Percentiles rank a stretch among this genome's conserved stretches.
phyloP scores from a whole-genome alignment of 2,329 filamentous ascomycete genomes.

The Sarocladium kiliense region DNA sequence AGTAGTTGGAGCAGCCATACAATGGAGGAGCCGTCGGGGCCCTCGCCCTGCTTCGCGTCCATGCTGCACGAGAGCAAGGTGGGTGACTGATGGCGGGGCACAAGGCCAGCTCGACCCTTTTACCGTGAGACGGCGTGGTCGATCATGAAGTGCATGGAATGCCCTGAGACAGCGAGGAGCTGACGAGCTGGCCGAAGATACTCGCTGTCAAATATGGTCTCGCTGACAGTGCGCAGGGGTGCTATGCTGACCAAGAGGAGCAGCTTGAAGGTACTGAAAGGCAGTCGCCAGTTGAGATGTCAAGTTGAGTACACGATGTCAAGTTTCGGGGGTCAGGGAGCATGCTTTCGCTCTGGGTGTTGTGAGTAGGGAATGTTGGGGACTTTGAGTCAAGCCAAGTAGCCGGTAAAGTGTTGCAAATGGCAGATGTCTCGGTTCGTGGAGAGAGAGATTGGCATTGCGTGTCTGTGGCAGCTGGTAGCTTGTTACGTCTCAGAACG shows the following conservation, averaged over 20 bases:
- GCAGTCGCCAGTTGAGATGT: background rate
- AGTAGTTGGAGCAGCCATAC: slow-evolving; percentile 37
- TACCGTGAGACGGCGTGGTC: background rate
- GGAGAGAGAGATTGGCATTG: slow-evolving; percentile 6
- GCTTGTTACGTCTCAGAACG: slow-evolving; percentile 9
- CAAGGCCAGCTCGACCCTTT: slow-evolving; percentile 5
- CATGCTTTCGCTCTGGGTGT: background rate
- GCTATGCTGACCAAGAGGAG: background rate
- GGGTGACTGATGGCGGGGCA: slow-evolving; percentile 6
- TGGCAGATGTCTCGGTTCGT: background rate
- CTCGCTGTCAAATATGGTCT: background rate
- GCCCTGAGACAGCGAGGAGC: background rate
- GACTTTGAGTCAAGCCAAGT: background rate
- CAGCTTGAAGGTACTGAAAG: background rate
- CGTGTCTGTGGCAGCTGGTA: background rate
- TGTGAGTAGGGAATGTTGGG: background rate
- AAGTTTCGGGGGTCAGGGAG: background rate
- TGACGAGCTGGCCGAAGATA: background rate
- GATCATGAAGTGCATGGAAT: background rate
- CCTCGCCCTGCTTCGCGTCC: slow-evolving; percentile 37
- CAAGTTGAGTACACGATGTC: background rate
- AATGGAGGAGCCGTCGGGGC: slow-evolving; percentile 72
- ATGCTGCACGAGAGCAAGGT: slow-evolving; percentile 16
- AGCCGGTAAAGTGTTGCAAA: background rate
- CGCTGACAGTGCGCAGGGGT: background rate